A percentile compares a stretch with the other conserved stretches of the same genome.
phyloP scores from a whole-genome alignment of 2,329 filamentous ascomycete genomes.

The Aureobasidium pullulans region DNA sequence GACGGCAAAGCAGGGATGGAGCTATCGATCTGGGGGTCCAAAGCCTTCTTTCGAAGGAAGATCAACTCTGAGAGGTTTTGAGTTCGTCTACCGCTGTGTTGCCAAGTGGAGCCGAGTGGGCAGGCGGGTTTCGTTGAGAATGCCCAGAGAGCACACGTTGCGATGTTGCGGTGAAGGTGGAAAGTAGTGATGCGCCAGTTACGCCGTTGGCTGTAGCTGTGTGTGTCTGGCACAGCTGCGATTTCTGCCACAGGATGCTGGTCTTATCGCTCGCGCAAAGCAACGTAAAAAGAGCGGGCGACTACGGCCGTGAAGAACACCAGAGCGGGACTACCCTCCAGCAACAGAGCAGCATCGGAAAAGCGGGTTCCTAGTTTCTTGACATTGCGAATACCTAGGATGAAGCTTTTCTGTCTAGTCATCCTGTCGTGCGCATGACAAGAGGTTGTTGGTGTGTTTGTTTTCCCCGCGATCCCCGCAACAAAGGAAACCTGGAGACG shows the following conservation, averaged over 20 bases:
- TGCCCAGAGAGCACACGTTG: not conserved
- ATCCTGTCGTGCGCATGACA: not conserved
- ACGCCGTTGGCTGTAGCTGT: not conserved
- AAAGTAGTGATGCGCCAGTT: not conserved
- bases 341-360: not conserved
- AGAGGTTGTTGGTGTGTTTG: constrained; percentile 2
- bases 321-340: not conserved
- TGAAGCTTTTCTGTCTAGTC: not conserved
- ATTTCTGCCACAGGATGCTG: not conserved
- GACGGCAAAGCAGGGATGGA: not conserved
- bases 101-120: constrained; percentile 1
- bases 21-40: not conserved
- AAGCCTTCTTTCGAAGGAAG: not conserved
- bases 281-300: not conserved
- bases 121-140: constrained; percentile 1
- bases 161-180: not conserved
- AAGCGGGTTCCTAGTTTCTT: not conserved
- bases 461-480: constrained; percentile 12
- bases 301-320: constrained; percentile 3
- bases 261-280: not conserved
- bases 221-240: not conserved
- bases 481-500: constrained; percentile 1
- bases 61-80: not conserved
- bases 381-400: not conserved
- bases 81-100: not conserved